Evolutionary conservation across 441 rosid genomes (phyloP).

Genomic region (Erysimum cheiri): DNA sequence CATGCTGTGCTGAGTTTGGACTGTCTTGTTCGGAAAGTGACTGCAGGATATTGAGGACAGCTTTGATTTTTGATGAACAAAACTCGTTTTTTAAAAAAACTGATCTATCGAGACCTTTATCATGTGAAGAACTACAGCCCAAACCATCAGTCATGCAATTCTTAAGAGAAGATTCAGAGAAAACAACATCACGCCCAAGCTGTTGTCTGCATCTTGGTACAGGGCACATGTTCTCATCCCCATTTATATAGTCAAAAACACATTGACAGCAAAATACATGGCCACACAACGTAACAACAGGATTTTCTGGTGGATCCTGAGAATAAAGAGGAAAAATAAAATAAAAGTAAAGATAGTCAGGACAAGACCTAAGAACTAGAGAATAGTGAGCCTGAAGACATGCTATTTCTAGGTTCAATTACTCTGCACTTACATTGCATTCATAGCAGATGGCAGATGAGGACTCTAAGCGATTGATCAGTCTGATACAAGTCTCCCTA

Average conservation of each 20-base stretch:
- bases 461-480: constrained; percentile 61
- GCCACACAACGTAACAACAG: constrained; percentile 89
- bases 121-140: constrained; percentile 49
- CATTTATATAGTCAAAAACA: constrained; percentile 71
- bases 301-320: constrained; percentile 95
- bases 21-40: constrained; percentile 50
- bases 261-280: constrained; percentile 95
- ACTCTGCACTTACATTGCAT: constrained; percentile 69
- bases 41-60: constrained; percentile 75
- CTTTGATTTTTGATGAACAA: constrained; percentile 77
- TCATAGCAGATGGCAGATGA: constrained; percentile 71
- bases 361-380: constrained; percentile 17
- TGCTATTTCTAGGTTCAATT: constrained; percentile 19
- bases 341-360: constrained; percentile 15
- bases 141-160: constrained; percentile 55
- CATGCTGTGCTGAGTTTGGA: constrained; percentile 49
- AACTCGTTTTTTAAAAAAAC: constrained; percentile 52
- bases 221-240: constrained; percentile 89
- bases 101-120: constrained; percentile 50
- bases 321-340: constrained; percentile 40
- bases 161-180: constrained; percentile 72
- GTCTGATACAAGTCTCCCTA: constrained; percentile 54
- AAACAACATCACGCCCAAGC: constrained; percentile 75
- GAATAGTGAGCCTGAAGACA: constrained; percentile 19
- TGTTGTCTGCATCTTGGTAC: constrained; percentile 69